A percentile compares a stretch with the other conserved stretches of the same genome.
These are phyloP conservation scores for Rhododendron simsii DNA, from an alignment of 148 eudicot genomes.

Conservation along the genomic window DNA sequence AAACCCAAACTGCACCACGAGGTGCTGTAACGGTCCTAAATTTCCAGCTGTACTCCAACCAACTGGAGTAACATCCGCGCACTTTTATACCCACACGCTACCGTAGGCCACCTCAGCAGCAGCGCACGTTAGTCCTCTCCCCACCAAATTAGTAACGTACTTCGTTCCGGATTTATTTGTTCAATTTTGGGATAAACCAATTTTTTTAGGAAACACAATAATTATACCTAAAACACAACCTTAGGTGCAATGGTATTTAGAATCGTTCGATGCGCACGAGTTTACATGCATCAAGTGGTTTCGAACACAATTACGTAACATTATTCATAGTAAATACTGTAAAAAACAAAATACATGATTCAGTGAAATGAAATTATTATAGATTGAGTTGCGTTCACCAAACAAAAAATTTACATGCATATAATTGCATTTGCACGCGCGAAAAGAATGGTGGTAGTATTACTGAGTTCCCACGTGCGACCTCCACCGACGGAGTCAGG, in stretches of 20 bases:
- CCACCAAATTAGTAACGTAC: background rate
- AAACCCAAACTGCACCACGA: constrained; percentile 6
- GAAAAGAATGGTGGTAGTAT: background rate
- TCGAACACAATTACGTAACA: too few relatives aligned
- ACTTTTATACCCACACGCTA: background rate
- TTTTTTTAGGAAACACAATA: too few relatives aligned
- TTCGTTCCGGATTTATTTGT: too few relatives aligned
- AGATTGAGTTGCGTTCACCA: background rate
- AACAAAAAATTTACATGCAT: constrained; percentile 5
- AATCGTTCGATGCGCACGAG: too few relatives aligned
- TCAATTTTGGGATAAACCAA: too few relatives aligned
- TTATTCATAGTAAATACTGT: too few relatives aligned
- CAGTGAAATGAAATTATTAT: background rate
- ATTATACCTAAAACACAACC: too few relatives aligned
- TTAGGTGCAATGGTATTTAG: too few relatives aligned
- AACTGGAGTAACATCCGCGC: background rate
- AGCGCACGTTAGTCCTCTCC: too few relatives aligned
- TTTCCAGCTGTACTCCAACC: constrained; percentile 22
- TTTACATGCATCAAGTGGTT: too few relatives aligned
- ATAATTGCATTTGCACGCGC: constrained; percentile 1
- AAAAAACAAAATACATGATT: background rate
- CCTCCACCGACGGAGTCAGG: constrained; percentile 14
- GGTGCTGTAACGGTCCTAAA: constrained; percentile 13
- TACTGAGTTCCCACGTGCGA: constrained; percentile 11
- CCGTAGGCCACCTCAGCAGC: background rate